Percentiles rank a stretch among this genome's conserved stretches.
These are phyloP conservation scores for Pochonia chlamydosporia DNA, from an alignment of 2,329 filamentous ascomycete genomes.

Conservation along the genomic window DNA sequence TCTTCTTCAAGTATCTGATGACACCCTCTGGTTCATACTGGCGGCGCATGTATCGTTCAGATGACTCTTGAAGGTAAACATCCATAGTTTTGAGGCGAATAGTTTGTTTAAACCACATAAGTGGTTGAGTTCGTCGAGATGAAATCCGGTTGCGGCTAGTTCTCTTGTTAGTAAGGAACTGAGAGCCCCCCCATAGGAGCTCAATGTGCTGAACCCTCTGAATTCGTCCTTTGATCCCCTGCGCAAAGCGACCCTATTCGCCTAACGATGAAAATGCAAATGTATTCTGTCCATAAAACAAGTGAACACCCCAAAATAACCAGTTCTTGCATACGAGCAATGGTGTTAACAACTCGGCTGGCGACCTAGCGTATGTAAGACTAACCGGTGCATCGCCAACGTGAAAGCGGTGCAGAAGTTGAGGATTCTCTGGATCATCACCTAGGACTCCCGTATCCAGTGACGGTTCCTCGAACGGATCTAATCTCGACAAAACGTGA, in stretches of 20 bases:
- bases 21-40: conserved; percentile 25
- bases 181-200: conserved; percentile 35
- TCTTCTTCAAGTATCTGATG: conserved; percentile 15
- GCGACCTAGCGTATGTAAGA: conserved; percentile 26
- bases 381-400: conserved; percentile 23
- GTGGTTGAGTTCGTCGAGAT: conserved; percentile 28
- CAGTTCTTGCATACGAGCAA: conserved; percentile 35
- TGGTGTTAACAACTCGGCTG: conserved; percentile 28
- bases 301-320: conserved; percentile 32
- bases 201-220: conserved; percentile 40
- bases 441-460: not conserved
- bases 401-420: conserved; percentile 34
- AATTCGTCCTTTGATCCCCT: conserved; percentile 33
- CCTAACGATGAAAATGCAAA: conserved; percentile 49
- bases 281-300: conserved; percentile 43
- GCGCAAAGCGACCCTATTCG: conserved; percentile 42
- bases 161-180: conserved; percentile 18
- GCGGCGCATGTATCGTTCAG: conserved; percentile 24
- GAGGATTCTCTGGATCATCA: not conserved
- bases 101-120: conserved; percentile 30
- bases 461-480: conserved; percentile 23
- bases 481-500: conserved; percentile 40
- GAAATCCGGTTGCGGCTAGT: conserved; percentile 24
- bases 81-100: conserved; percentile 33
- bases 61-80: conserved; percentile 34